Percentiles rank a stretch among this genome's conserved stretches.
Conservation (phyloP, 345 rosid species). For the Abelmoschus esculentus region DNA sequence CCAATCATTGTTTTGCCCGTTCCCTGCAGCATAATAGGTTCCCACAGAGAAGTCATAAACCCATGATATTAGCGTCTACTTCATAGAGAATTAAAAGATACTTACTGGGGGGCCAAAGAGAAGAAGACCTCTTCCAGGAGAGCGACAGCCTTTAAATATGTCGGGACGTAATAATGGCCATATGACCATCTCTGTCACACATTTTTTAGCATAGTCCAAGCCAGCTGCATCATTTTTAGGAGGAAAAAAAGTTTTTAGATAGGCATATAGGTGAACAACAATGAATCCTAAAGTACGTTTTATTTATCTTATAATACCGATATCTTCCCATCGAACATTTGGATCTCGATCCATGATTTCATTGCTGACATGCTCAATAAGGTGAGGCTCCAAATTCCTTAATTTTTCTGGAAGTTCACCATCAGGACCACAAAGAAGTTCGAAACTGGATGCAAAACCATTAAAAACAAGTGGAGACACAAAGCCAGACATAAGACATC, state of each 20-base stretch:
- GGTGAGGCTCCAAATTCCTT: conserved; percentile 91
- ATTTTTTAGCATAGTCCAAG: conserved; percentile 96
- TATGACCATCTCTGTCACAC: conserved; percentile 98
- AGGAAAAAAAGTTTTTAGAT: neutral
- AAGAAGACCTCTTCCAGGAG: conserved; percentile 98
- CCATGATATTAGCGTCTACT: conserved; percentile 1
- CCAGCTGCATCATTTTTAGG: conserved; percentile 55
- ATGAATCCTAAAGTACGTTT: conserved; percentile 7
- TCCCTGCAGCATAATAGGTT: conserved; percentile 45
- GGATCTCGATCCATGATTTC: conserved; percentile 98
- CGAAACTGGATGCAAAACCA: conserved; percentile 46
- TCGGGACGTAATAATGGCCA: conserved; percentile 97
- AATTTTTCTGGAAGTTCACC: conserved; percentile 96
- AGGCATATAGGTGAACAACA: neutral
- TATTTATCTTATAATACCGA: conserved; percentile 47
- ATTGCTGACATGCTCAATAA: conserved; percentile 92
- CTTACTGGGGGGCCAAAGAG: conserved; percentile 97
- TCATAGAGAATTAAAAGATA: conserved; percentile 15
- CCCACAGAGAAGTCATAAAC: conserved; percentile 13
- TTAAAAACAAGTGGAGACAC: conserved; percentile 4
- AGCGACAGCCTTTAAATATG: conserved; percentile 91
- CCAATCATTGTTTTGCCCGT: conserved; percentile 99
- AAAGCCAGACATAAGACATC: neutral
- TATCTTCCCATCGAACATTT: conserved; percentile 93
- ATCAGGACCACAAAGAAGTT: conserved; percentile 90